Evolutionary conservation across 148 eudicot genomes (phyloP).

Genomic region (Polygonum aviculare): DNA sequence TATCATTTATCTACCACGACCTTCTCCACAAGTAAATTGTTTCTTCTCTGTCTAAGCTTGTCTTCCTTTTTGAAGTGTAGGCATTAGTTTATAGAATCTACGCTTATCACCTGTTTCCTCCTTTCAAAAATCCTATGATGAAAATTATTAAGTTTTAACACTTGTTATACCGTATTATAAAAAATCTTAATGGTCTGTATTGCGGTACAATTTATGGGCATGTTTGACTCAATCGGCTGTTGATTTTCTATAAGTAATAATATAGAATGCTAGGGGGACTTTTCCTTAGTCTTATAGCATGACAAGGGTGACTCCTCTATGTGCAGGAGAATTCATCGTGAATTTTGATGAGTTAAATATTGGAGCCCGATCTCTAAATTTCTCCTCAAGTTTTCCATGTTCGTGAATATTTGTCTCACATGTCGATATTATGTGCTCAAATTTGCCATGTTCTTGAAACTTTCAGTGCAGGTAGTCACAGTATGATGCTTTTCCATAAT

Average conservation of each 20-base stretch:
- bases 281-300: background rate
- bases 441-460: too few species aligned
- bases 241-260: background rate
- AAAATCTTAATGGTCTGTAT: background rate
- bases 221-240: background rate
- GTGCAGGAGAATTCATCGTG: background rate
- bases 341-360: background rate
- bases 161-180: background rate
- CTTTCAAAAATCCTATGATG: background rate
- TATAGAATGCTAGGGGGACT: background rate
- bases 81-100: background rate
- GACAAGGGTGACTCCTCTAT: background rate
- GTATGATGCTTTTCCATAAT: background rate
- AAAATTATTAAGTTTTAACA: background rate
- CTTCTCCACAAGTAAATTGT: constrained; percentile 57
- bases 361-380: background rate
- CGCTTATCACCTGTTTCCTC: background rate
- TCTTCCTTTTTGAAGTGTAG: background rate
- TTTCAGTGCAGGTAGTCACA: background rate
- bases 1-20: constrained; percentile 72
- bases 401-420: background rate
- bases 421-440: background rate
- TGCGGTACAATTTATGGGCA: background rate
- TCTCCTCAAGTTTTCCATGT: background rate
- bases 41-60: background rate